A percentile compares a stretch with the other conserved stretches of the same genome.
Evolutionary conservation across 495 filamentous ascomycete genomes (phyloP).

Genomic region (Trypethelium eluteriae): DNA sequence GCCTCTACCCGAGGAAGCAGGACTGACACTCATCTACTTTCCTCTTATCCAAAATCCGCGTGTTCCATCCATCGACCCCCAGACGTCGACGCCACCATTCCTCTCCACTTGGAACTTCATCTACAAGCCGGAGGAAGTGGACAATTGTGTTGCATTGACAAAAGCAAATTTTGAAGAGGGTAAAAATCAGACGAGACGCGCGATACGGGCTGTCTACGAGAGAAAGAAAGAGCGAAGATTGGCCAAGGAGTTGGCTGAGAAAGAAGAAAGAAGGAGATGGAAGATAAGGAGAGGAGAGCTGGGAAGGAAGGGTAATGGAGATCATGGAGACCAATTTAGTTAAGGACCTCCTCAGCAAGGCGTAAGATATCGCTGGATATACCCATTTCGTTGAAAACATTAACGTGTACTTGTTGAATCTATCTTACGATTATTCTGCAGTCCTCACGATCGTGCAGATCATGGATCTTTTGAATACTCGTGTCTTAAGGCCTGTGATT

Average conservation of each 20-base stretch:
- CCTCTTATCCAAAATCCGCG: conserved; percentile 77
- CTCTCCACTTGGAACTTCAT: conserved; percentile 94
- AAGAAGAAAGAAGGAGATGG: conserved; percentile 37
- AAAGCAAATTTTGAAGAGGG: conserved; percentile 81
- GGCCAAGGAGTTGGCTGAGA: conserved; percentile 46
- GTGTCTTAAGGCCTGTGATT: too few species aligned
- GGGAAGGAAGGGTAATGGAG: conserved; percentile 21
- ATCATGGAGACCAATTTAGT: conserved; percentile 32
- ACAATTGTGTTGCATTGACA: conserved; percentile 65
- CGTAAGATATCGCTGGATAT: background rate
- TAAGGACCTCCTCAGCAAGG: conserved; percentile 1
- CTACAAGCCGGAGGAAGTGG: conserved; percentile 53
- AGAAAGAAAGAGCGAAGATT: conserved; percentile 67
- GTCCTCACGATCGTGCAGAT: too few species aligned
- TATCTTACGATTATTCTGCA: too few species aligned
- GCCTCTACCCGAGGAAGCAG: conserved; percentile 67
- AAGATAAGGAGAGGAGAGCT: conserved; percentile 31
- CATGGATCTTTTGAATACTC: too few species aligned
- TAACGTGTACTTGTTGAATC: too few species aligned
- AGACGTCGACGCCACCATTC: conserved; percentile 57
- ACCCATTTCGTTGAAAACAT: background rate
- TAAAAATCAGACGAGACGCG: conserved; percentile 60
- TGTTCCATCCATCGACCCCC: conserved; percentile 71
- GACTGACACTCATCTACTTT: conserved; percentile 84
- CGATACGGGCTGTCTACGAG: conserved; percentile 88